Conservation (phyloP, 1,284 basidiomycete genomes). For the Sanguinoderma infundibulare region DNA sequence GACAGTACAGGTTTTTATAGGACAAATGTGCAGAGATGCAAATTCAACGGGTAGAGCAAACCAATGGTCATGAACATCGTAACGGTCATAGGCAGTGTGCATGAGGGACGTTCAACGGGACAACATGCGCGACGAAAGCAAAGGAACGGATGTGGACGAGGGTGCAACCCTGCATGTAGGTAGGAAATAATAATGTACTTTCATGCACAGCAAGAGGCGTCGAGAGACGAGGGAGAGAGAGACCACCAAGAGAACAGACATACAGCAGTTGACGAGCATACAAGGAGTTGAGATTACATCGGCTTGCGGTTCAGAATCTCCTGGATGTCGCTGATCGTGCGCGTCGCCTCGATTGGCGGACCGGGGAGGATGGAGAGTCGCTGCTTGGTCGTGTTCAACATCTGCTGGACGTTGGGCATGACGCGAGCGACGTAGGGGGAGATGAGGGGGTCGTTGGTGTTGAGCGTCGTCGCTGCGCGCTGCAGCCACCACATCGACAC, state of each 20-base stretch:
- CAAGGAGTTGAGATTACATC: constrained; percentile 4
- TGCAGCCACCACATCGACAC: constrained; percentile 84
- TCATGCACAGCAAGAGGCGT: constrained; percentile 22
- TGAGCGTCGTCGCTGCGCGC: constrained; percentile 67
- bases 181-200: constrained; percentile 23
- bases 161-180: constrained; percentile 25
- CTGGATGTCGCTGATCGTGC: constrained; percentile 74
- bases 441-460: constrained; percentile 79
- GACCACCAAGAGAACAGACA: constrained; percentile 3
- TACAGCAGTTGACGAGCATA: constrained; percentile 10
- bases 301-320: constrained; percentile 72
- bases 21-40: constrained; percentile 1
- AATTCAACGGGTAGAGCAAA: constrained; percentile 8
- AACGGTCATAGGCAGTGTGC: constrained; percentile 18
- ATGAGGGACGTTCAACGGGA: constrained; percentile 22
- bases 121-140: constrained; percentile 16
- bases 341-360: constrained; percentile 66
- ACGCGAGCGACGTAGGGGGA: constrained; percentile 80
- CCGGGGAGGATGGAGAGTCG: constrained; percentile 77
- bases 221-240: constrained; percentile 3
- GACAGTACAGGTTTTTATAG: constrained; percentile 25
- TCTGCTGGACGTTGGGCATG: constrained; percentile 74
- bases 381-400: constrained; percentile 77
- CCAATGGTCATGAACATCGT: constrained; percentile 24
- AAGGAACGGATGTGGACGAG: constrained; percentile 10